Base-by-base conservation (phyloP, 2,329 filamentous ascomycete species). In the Leptographium flavum region DNA sequence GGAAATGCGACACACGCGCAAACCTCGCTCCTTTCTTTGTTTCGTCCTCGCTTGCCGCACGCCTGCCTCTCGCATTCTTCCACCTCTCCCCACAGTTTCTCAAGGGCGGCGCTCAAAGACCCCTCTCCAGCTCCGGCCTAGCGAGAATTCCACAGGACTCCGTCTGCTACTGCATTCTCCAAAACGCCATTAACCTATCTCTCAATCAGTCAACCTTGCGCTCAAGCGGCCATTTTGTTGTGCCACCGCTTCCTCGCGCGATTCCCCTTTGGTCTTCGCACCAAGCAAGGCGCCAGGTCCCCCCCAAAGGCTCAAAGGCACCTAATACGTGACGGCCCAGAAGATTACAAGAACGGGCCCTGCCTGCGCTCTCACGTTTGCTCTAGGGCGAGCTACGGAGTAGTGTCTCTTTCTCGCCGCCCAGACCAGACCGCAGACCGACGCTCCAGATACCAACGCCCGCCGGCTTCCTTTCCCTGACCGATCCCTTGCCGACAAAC, bases 251-350 rank as follows among this genome's bases (percentile, higher is more conserved):
- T 42, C 42, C 43, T 40, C 42, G 39, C 49, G 47, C 49, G 47
- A 45, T 50, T 45, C 49, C 49, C 37, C 27, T 49, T 50, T 35
- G 27, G 49, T 49, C 49, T 31, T 43, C 45, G 42, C 43, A 46
- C 30, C 6, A 40, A 42, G 31, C 27, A 31, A 23, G 27, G 19
- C 27, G n/a, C n/a, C n/a, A n/a, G n/a, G n/a, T n/a, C n/a, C n/a
- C n/a, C n/a, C 28, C 13, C 13, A 19, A 39, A 21, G 19, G 6
- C 32, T 13, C 38, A 25, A 30, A 21, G 38, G 17, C 38, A 8
- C 25, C 27, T 13, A 37, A 30, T 25, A 38, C 13, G 5, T 19
- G 13, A 38, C 36, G 21, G 22, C 11, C 22, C 36, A 21, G 21
- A 23, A 38, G 19, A 28, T 25, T 25, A 39, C 38, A 39, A 19